phyloP scores from a whole-genome alignment of 257 asterid species.

The Vinca minor region DNA sequence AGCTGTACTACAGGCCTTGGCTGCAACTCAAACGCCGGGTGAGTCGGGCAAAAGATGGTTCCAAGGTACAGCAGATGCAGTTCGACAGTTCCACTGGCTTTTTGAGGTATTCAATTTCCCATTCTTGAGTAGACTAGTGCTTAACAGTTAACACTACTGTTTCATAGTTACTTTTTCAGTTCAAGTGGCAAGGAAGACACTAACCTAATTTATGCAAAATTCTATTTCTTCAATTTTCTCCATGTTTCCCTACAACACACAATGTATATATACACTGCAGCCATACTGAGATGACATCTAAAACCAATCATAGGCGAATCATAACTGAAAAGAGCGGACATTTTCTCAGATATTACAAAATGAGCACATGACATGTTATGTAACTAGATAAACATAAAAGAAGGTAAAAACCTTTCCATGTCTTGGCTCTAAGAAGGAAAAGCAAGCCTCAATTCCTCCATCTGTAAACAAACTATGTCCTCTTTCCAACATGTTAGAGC shows the following conservation, averaged over 20 bases:
- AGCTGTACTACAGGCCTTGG: conserved; percentile 52
- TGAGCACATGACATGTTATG: not conserved
- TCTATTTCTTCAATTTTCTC: not conserved
- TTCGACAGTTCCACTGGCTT: conserved; percentile 94
- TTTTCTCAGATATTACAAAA: not conserved
- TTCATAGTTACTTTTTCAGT: too few species aligned
- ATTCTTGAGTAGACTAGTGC: not conserved
- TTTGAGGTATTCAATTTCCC: conserved; percentile 58
- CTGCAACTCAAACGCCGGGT: conserved; percentile 98
- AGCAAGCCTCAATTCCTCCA: not conserved
- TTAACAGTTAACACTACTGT: too few species aligned
- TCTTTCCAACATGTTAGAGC: not conserved
- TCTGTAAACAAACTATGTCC: not conserved
- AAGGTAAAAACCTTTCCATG: not conserved
- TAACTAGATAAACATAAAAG: not conserved
- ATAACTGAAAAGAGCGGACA: not conserved
- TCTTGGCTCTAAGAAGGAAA: not conserved
- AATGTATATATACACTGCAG: not conserved
- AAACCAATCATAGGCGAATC: not conserved
- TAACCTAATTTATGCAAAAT: not conserved
- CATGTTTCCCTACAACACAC: not conserved
- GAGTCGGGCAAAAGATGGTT: conserved; percentile 87
- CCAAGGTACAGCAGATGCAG: conserved; percentile 98
- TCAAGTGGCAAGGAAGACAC: not conserved
- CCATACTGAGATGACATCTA: not conserved